phyloP scores from a whole-genome alignment of 2,329 filamentous ascomycete genomes.

The Domatiomyces globalis region DNA sequence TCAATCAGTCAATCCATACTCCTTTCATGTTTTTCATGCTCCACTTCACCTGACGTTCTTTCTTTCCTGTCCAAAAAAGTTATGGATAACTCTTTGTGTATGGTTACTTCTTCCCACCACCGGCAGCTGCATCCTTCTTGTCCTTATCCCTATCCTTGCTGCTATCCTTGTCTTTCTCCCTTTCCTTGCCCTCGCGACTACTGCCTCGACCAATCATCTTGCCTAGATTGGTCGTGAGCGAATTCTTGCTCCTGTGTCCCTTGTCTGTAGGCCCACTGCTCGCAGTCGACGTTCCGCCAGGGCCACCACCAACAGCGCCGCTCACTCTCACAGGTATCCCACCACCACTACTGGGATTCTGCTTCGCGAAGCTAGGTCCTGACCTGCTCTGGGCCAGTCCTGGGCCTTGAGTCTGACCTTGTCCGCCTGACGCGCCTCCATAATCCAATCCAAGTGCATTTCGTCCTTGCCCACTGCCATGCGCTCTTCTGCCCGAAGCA shows the following conservation, averaged over 20 bases:
- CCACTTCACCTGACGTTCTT: too few species aligned
- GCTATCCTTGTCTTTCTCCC: constrained; percentile 8
- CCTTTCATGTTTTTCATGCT: too few species aligned
- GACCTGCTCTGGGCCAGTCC: background rate
- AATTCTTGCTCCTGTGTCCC: constrained; percentile 14
- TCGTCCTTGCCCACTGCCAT: background rate
- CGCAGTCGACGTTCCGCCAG: constrained; percentile 1
- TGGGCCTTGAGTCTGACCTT: background rate
- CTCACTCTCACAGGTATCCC: constrained; percentile 2
- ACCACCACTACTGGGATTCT: constrained; percentile 2
- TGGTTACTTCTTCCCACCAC: background rate
- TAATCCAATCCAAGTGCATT: background rate
- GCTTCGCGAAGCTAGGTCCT: background rate
- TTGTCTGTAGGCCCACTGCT: constrained; percentile 2
- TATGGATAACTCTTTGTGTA: background rate
- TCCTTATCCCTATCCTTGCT: constrained; percentile 14
- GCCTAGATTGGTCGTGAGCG: constrained; percentile 16
- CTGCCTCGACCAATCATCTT: constrained; percentile 57
- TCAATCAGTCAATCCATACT: too few species aligned
- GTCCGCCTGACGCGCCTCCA: background rate
- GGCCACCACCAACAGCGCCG: constrained; percentile 1
- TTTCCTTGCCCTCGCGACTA: constrained; percentile 12
- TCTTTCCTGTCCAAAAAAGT: background rate
- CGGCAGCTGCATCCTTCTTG: background rate
- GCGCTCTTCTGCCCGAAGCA: background rate